phyloP scores from a whole-genome alignment of 306 rosid species.

The Boehmeria nivea region DNA sequence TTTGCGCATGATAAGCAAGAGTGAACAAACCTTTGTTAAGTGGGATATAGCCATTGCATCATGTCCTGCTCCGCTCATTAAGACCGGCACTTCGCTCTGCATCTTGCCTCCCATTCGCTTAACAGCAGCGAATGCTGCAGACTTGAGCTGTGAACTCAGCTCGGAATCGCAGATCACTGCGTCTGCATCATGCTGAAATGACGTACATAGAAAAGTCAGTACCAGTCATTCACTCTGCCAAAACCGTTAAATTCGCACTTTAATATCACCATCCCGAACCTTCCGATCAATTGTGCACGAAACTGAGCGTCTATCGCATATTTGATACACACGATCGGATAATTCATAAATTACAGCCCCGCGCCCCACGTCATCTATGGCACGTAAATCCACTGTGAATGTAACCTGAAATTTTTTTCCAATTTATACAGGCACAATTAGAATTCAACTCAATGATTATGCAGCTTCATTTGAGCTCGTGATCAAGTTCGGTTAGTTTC shows the following conservation, averaged over 20 bases:
- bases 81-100: conserved; percentile 58
- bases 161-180: conserved; percentile 78
- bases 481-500: conserved; percentile 15
- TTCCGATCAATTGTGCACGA: conserved; percentile 74
- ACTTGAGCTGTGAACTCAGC: conserved; percentile 62
- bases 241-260: not conserved
- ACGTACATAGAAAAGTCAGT: not conserved
- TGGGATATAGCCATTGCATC: conserved; percentile 96
- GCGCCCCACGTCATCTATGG: conserved; percentile 81
- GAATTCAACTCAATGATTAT: too few relatives aligned
- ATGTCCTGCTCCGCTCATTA: conserved; percentile 97
- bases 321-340: conserved; percentile 58
- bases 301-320: conserved; percentile 80
- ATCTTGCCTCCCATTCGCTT: conserved; percentile 64
- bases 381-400: conserved; percentile 80
- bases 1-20: too few relatives aligned
- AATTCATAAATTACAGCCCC: conserved; percentile 78
- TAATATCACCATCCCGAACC: conserved; percentile 35
- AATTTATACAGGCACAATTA: too few relatives aligned
- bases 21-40: conserved; percentile 64
- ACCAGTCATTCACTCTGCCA: not conserved
- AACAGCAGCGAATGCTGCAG: conserved; percentile 63
- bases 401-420: conserved; percentile 58
- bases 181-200: conserved; percentile 79
- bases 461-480: conserved; percentile 17